phyloP scores from a whole-genome alignment of 2,329 filamentous ascomycete species.

The Penicillium sp. region DNA sequence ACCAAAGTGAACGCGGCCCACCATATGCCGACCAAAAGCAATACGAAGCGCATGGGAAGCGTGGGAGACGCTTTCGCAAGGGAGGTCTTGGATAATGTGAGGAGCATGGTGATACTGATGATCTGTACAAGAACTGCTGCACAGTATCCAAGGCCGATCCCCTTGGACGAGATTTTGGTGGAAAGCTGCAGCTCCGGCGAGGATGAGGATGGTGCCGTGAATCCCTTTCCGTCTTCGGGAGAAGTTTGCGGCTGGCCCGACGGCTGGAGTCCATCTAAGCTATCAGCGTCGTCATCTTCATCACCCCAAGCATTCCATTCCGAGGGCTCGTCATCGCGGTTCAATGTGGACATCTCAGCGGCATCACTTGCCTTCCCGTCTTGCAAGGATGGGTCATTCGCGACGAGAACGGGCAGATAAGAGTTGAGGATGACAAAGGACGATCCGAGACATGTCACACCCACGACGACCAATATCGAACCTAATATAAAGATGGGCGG shows the following conservation, averaged over 20 bases:
- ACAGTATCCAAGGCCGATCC: slow-evolving; percentile 84
- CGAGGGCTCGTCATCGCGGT: slow-evolving; percentile 16
- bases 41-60: slow-evolving; percentile 75
- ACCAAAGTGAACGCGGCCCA: slow-evolving; percentile 86
- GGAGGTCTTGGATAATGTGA: slow-evolving; percentile 46
- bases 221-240: slow-evolving; percentile 9
- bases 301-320: slow-evolving; percentile 19
- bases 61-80: slow-evolving; percentile 64
- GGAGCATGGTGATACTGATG: slow-evolving; percentile 70
- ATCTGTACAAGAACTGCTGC: slow-evolving; percentile 82
- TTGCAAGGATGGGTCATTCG: slow-evolving; percentile 65
- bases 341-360: slow-evolving; percentile 28
- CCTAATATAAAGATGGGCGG: slow-evolving; percentile 75
- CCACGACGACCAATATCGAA: slow-evolving; percentile 75
- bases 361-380: slow-evolving; percentile 21
- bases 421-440: slow-evolving; percentile 92
- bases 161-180: slow-evolving; percentile 81
- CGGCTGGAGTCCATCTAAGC: slow-evolving; percentile 16
- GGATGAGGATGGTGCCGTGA: slow-evolving; percentile 11
- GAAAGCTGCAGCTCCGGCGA: slow-evolving; percentile 73
- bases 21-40: slow-evolving; percentile 81
- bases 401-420: slow-evolving; percentile 81
- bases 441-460: slow-evolving; percentile 85
- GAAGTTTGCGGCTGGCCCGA: neutral
- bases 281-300: slow-evolving; percentile 18